Conservation (phyloP, 495 filamentous ascomycete genomes). For the Xylaria castorea region DNA sequence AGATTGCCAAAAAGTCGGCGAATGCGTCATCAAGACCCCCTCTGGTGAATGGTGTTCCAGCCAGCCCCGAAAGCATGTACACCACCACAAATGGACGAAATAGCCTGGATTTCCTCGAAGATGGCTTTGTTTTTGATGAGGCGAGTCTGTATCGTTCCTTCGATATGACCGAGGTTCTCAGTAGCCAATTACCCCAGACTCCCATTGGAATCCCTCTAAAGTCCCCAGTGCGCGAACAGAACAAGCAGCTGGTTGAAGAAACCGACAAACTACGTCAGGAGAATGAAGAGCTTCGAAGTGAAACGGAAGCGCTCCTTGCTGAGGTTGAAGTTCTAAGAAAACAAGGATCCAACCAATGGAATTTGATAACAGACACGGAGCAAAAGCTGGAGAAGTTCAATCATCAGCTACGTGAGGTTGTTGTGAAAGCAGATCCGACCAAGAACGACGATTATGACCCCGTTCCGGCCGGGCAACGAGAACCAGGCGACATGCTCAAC, state of each 20-base stretch:
- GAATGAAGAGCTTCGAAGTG: conserved; percentile 42
- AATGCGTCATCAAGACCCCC: conserved; percentile 50
- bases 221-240: conserved; percentile 53
- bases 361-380: conserved; percentile 65
- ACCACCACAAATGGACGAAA: conserved; percentile 62
- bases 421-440: conserved; percentile 65
- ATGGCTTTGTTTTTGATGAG: conserved; percentile 75
- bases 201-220: conserved; percentile 54
- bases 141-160: conserved; percentile 76
- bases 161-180: conserved; percentile 66
- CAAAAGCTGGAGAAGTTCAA: conserved; percentile 76
- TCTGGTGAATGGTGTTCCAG: conserved; percentile 61
- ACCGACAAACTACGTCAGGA: conserved; percentile 51
- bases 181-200: conserved; percentile 41
- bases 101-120: conserved; percentile 53
- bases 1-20: conserved; percentile 47
- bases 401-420: conserved; percentile 67
- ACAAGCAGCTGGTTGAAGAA: conserved; percentile 49
- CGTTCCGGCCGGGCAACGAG: conserved; percentile 43
- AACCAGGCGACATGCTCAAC: conserved; percentile 52
- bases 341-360: conserved; percentile 42
- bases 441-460: conserved; percentile 44
- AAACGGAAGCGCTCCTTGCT: conserved; percentile 45
- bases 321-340: conserved; percentile 42
- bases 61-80: conserved; percentile 72